A percentile compares a stretch with the other conserved stretches of the same genome.
Conservation (phyloP, 331 rosid species). For the Spiraea crenata region DNA sequence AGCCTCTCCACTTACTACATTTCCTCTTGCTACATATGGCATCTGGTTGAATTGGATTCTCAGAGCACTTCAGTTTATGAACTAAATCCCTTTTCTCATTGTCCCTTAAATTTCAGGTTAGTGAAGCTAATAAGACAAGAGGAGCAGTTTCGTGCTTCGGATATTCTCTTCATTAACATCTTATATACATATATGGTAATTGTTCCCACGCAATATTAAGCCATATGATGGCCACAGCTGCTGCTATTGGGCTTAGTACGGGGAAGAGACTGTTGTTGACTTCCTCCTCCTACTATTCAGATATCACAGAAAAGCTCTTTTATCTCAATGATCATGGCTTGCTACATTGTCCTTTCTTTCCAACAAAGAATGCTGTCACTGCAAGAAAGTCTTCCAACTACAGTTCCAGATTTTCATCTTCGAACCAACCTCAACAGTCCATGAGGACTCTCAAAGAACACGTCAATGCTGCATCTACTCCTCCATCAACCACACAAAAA, state of each 20-base stretch:
- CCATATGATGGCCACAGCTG: slow-evolving; percentile 85
- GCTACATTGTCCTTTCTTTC: slow-evolving; percentile 42
- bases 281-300: slow-evolving; percentile 76
- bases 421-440: slow-evolving; percentile 39
- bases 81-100: neutral
- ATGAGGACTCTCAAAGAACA: slow-evolving; percentile 73
- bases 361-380: slow-evolving; percentile 48
- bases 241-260: slow-evolving; percentile 81
- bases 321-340: slow-evolving; percentile 47
- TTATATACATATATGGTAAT: slow-evolving; percentile 37
- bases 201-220: slow-evolving; percentile 35
- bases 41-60: slow-evolving; percentile 5
- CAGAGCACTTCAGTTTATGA: neutral
- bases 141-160: neutral
- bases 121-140: neutral
- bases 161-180: slow-evolving; percentile 8
- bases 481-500: slow-evolving; percentile 37
- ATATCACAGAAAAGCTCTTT: slow-evolving; percentile 60
- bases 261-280: slow-evolving; percentile 84
- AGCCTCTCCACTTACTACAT: neutral
- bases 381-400: slow-evolving; percentile 58
- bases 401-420: slow-evolving; percentile 42
- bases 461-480: slow-evolving; percentile 42
- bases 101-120: neutral
- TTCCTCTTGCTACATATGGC: neutral